Conservation (phyloP, 352 stramenopile species). For the Aphanomyces stellatus region DNA sequence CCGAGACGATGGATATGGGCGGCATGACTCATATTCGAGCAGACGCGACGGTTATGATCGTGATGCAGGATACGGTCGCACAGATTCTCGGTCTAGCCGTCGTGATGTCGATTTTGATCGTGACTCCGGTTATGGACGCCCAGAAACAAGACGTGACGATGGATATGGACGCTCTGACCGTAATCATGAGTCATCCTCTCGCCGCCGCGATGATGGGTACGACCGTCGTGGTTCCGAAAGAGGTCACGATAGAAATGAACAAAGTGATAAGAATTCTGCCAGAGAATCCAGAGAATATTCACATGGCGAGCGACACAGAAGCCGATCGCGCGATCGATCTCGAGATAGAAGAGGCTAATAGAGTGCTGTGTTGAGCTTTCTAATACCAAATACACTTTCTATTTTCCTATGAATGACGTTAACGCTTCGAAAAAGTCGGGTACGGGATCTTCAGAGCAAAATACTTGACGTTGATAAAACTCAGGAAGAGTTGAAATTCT, state of each 20-base stretch:
- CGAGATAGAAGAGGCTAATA: background rate
- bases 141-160: background rate
- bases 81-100: background rate
- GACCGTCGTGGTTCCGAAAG: background rate
- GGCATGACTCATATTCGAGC: background rate
- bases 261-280: background rate
- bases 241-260: background rate
- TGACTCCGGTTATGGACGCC: background rate
- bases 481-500: slow-evolving; percentile 79
- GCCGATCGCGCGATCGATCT: slow-evolving; percentile 10
- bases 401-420: slow-evolving; percentile 29
- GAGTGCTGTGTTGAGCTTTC: background rate
- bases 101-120: background rate
- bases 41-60: background rate
- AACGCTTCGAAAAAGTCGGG: slow-evolving; percentile 74
- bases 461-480: slow-evolving; percentile 81
- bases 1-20: background rate
- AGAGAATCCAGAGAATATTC: background rate
- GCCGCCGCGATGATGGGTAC: slow-evolving; percentile 7
- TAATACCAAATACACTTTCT: background rate
- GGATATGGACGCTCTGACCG: background rate
- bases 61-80: slow-evolving; percentile 2
- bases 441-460: slow-evolving; percentile 61
- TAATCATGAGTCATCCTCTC: background rate
- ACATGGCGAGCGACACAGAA: background rate